These are phyloP conservation scores for Amanita phalloides DNA, from an alignment of 768 basidiomycete genomes.

Conservation along the genomic window DNA sequence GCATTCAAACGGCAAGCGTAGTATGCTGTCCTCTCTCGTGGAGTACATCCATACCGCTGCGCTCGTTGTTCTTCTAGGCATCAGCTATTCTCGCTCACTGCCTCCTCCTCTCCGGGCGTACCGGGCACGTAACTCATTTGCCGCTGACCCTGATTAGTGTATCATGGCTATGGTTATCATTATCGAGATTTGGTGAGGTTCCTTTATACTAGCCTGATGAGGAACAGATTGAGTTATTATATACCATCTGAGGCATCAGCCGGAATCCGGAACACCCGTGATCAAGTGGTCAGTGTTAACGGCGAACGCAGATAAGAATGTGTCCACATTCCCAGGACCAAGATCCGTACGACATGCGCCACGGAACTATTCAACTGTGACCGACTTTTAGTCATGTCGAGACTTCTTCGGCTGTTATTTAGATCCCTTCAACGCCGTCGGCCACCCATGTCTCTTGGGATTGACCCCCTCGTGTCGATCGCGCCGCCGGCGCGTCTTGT, in stretches of 20 bases:
- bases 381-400: no score
- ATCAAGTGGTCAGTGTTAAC: background rate
- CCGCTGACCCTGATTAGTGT: background rate
- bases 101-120: background rate
- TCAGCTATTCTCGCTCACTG: background rate
- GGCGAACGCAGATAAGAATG: no score
- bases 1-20: background rate
- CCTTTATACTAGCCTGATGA: background rate
- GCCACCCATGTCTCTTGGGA: background rate
- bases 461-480: background rate
- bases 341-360: no score
- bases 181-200: background rate
- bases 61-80: background rate
- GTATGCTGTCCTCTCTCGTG: background rate
- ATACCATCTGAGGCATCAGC: background rate
- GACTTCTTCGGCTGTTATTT: background rate
- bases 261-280: background rate
- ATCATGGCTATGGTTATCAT: background rate
- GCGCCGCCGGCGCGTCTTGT: background rate
- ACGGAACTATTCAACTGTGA: no score
- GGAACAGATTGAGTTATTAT: background rate
- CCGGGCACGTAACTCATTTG: background rate
- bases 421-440: background rate
- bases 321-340: no score
- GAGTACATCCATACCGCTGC: background rate